phyloP scores from a whole-genome alignment of 805 yeast genomes.

The Myxozyma lipomycoides region DNA sequence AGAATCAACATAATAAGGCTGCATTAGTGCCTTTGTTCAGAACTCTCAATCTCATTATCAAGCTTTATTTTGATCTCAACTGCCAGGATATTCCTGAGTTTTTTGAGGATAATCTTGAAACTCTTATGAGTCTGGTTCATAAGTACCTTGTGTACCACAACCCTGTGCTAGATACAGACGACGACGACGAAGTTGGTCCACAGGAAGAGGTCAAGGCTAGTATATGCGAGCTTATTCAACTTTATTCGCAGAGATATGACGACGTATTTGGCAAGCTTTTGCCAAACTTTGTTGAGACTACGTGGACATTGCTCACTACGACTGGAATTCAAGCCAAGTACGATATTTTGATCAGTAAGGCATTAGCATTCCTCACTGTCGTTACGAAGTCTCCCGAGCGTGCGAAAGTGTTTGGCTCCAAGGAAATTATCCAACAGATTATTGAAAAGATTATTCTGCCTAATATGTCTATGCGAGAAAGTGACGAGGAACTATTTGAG shows the following conservation, averaged over 20 bases:
- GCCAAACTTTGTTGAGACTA: conserved; percentile 70
- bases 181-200: conserved; percentile 59
- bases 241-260: conserved; percentile 86
- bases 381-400: conserved; percentile 69
- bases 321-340: conserved; percentile 69
- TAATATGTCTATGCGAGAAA: conserved; percentile 75
- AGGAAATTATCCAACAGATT: conserved; percentile 64
- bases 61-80: conserved; percentile 87
- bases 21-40: conserved; percentile 59
- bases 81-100: conserved; percentile 98
- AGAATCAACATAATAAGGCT: conserved; percentile 45
- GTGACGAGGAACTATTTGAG: conserved; percentile 89
- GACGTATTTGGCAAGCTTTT: conserved; percentile 83
- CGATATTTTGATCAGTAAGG: conserved; percentile 78
- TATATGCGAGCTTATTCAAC: conserved; percentile 76
- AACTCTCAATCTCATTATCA: conserved; percentile 64
- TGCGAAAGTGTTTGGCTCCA: conserved; percentile 53
- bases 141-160: conserved; percentile 67
- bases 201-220: conserved; percentile 71
- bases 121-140: conserved; percentile 76
- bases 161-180: conserved; percentile 50
- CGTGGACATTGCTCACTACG: conserved; percentile 71
- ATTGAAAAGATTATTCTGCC: conserved; percentile 84
- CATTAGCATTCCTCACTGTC: conserved; percentile 76
- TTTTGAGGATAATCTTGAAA: conserved; percentile 81